These are phyloP conservation scores for Cladophialophora psammophila DNA, from an alignment of 2,329 filamentous ascomycete genomes.

Conservation along the genomic window DNA sequence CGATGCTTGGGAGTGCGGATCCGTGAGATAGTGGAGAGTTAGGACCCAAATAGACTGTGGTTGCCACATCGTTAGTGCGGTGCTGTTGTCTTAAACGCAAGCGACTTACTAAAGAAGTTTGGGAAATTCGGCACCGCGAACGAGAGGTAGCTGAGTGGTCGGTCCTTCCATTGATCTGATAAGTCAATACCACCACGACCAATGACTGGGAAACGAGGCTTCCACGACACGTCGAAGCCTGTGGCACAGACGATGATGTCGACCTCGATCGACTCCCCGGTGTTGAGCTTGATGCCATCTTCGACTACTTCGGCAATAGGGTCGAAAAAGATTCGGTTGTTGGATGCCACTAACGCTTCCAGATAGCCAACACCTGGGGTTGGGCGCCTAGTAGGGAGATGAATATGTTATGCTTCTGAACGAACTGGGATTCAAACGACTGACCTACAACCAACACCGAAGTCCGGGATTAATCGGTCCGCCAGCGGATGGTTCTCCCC, in stretches of 20 bases:
- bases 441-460: slow-evolving; percentile 5
- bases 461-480: slow-evolving; percentile 4
- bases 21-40: slow-evolving; percentile 43
- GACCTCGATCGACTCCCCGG: slow-evolving; percentile 48
- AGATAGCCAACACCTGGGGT: slow-evolving; percentile 54
- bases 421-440: no score
- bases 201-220: slow-evolving; percentile 21
- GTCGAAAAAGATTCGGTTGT: slow-evolving; percentile 52
- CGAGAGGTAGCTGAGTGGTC: slow-evolving; percentile 5
- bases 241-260: slow-evolving; percentile 46
- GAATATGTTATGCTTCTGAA: no score
- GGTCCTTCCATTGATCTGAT: slow-evolving; percentile 15
- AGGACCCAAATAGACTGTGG: slow-evolving; percentile 41
- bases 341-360: slow-evolving; percentile 52
- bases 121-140: neutral
- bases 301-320: slow-evolving; percentile 49
- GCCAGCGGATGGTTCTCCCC: neutral
- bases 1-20: neutral
- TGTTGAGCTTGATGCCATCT: slow-evolving; percentile 49
- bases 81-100: no score
- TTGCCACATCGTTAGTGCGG: no score
- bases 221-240: slow-evolving; percentile 14
- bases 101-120: slow-evolving; percentile 42
- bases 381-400: neutral
- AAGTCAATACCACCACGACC: slow-evolving; percentile 14